Evolutionary conservation across 768 basidiomycete genomes (phyloP), one percentile per base, ranked within the genome.

Genomic region (Baorangia bicolor): DNA sequence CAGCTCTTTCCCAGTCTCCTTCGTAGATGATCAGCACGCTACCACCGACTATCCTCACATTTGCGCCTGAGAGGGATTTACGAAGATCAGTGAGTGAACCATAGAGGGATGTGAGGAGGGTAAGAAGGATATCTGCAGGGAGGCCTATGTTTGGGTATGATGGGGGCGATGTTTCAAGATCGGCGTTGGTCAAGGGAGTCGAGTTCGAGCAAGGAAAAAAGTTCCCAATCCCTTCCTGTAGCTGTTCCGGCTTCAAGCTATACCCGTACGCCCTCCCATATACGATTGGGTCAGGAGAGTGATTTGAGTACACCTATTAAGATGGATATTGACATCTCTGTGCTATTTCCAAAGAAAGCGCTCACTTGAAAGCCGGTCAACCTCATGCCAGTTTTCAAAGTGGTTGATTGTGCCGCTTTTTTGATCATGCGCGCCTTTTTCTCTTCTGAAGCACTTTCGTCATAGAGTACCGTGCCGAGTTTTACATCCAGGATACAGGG

Each of bases 401-500:
- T 88, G 2, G 96, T 98, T 0, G 91, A 87, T 11, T 79, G 72
- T 28, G 73, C 76, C 1, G 93, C 93, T 2, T 79, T 77, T 63
- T 82, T 78, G 53, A 81, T 75, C 94, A 95, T 94, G 25, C 90
- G 83, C 38, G 74, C 79, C 56, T 81, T 78, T 74, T 99, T 99
- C 54, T 90, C 91, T 2, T 81, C 77, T 0, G 80, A 69, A 5
- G 88, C 80, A 12, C 68, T 66, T 21, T 86, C 81, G 48, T 91
- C 93, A 59, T 90, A 91, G n/a, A 98, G 79, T 1, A 88, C 77
- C 0, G 89, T 95, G 1, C 97, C 97, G 16, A 98, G 87, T 71
- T 98, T 99, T 68, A 94, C 79, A 69, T 99, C 96, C 28, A 98
- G 77, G 54, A 97, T 81, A 61, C 90, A 93, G 7, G 95, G 95